Conservation (phyloP, 495 filamentous ascomycete genomes). For the Neurospora africana region DNA sequence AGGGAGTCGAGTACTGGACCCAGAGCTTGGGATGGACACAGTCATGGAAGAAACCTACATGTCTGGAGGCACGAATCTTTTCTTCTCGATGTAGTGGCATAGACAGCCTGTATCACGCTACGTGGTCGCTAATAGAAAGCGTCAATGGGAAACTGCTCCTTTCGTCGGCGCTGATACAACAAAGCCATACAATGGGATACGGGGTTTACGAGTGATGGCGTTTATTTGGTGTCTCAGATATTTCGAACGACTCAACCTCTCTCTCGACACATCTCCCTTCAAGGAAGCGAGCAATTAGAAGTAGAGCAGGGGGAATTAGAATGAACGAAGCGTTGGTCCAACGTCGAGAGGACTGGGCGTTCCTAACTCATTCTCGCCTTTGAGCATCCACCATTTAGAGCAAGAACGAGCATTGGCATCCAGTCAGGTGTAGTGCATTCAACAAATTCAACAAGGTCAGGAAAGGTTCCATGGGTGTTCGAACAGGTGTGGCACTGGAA, state of each 20-base stretch:
- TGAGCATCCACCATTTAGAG: neutral
- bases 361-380: neutral
- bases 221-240: neutral
- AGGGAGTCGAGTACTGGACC: neutral
- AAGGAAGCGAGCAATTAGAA: neutral
- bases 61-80: neutral
- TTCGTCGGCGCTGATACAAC: neutral
- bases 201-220: neutral
- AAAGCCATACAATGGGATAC: neutral
- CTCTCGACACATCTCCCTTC: neutral
- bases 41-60: neutral
- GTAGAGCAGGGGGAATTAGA: neutral
- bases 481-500: neutral
- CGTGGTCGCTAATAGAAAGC: neutral
- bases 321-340: neutral
- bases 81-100: neutral
- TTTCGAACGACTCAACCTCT: neutral
- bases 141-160: neutral
- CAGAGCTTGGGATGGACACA: neutral
- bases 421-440: neutral
- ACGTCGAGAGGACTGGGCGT: neutral
- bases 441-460: neutral
- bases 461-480: neutral
- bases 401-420: neutral
- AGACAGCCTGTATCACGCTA: neutral